A percentile compares a stretch with the other conserved stretches of the same genome.
phyloP scores from a whole-genome alignment of 768 basidiomycete species.

The Hypsizygus marmoreus region DNA sequence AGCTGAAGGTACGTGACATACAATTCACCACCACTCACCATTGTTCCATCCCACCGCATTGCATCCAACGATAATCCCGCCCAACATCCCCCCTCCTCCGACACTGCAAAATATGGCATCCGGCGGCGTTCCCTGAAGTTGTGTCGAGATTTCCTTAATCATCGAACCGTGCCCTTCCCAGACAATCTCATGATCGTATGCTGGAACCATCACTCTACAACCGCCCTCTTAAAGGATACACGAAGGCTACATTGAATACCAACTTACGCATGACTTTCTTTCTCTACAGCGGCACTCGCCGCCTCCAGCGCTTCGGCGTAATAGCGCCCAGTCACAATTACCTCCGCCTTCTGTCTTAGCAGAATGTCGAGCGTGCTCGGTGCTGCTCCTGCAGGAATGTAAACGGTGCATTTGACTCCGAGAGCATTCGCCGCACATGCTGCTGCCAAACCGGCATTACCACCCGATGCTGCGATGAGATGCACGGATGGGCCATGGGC shows the following conservation, averaged over 20 bases:
- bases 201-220: slow-evolving; percentile 63
- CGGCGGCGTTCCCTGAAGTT: slow-evolving; percentile 56
- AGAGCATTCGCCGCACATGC: slow-evolving; percentile 62
- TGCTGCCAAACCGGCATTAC: slow-evolving; percentile 79
- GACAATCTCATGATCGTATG: slow-evolving; percentile 67
- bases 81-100: slow-evolving; percentile 73
- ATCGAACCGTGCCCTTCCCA: slow-evolving; percentile 84
- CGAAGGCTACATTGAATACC: not conserved
- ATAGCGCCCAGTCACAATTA: slow-evolving; percentile 56
- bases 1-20: not conserved
- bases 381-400: slow-evolving; percentile 57
- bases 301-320: slow-evolving; percentile 59
- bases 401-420: slow-evolving; percentile 64
- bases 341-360: slow-evolving; percentile 53
- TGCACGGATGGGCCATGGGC: slow-evolving; percentile 57
- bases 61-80: slow-evolving; percentile 73
- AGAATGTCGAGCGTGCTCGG: slow-evolving; percentile 52
- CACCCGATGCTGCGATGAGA: slow-evolving; percentile 71
- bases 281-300: slow-evolving; percentile 47
- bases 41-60: slow-evolving; percentile 65
- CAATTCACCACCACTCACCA: slow-evolving; percentile 44
- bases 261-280: slow-evolving; percentile 58
- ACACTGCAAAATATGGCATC: slow-evolving; percentile 79
- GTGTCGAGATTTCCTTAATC: slow-evolving; percentile 60
- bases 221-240: not conserved